Evolutionary conservation across 2,329 filamentous ascomycete species (phyloP), one percentile per base, ranked within the genome.

Genomic region (Exophiala sp.): DNA sequence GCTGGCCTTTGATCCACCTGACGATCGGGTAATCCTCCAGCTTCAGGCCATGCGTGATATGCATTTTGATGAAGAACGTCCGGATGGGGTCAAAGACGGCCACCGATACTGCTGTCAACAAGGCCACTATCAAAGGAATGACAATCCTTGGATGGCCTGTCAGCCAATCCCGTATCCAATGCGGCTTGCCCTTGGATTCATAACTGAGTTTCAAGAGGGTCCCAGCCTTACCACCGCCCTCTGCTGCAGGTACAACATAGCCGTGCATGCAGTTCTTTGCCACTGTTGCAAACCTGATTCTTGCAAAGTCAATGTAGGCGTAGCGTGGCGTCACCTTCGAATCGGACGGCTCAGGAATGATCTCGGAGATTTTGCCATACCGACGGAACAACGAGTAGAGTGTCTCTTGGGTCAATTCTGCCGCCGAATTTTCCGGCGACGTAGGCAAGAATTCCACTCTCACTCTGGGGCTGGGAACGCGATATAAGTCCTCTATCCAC

Each of bases 231-330:
- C 88, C 88, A 37, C 88, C 88, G 3, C 86, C 87, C 34, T 78
- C 70, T 19, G 79, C 67, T 60, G 88, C 83, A 0, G 75, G 66
- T 1, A 95, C 80, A 2, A 83, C 73, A 53, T 86, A 86, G 0
- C 91, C 90, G 65, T 98, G 93, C 70, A 96, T 77, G 63, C 91
- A 97, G 62, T 95, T 95, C 60, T 87, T 84, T 0, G 90, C 89
- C 80, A 93, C 88, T 48, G 94, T 85, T 5, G 89, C 85, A 62
- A 86, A 84, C 29, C 86, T 78, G 11, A 86, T 75, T 6, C 79
- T 75, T 1, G 80, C 74, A 61, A 93, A 97, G 62, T 89, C 86
- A 18, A 97, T 68, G 46, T 82, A 80, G 0, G 90, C 89, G 66
- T 81, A 95, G 60, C 82, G 83, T 0, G 93, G 91, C 2, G 86